Conservation (phyloP, 2,329 filamentous ascomycete genomes). For the Hypoxylon sp. region DNA sequence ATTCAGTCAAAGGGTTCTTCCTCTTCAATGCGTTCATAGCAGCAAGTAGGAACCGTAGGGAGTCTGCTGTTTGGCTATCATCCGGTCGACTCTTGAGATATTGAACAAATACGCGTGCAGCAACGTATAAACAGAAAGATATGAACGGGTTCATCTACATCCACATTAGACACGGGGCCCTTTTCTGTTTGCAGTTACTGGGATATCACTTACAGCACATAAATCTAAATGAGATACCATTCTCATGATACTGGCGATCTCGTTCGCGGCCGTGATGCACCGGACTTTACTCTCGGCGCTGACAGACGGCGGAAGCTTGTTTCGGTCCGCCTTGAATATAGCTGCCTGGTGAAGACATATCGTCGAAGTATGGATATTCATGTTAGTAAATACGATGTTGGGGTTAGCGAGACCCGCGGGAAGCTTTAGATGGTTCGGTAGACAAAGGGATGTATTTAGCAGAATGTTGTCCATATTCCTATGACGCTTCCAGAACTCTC, state of each 20-base stretch:
- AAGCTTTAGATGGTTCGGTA: conserved; percentile 86
- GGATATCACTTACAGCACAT: conserved; percentile 73
- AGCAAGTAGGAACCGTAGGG: conserved; percentile 89
- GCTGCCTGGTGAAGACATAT: conserved; percentile 99
- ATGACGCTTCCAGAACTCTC: conserved; percentile 96
- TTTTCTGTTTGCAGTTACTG: neutral
- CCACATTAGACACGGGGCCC: conserved; percentile 35
- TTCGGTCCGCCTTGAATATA: conserved; percentile 96
- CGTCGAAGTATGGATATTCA: conserved; percentile 96
- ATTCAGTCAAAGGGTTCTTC: conserved; percentile 92
- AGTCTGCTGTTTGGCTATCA: conserved; percentile 82
- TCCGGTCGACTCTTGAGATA: conserved; percentile 95
- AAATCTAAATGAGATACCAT: conserved; percentile 94
- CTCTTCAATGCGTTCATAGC: conserved; percentile 92
- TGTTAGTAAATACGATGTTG: conserved; percentile 94
- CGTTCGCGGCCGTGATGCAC: conserved; percentile 92
- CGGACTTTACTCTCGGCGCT: conserved; percentile 91
- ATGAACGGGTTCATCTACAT: conserved; percentile 93
- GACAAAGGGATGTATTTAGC: conserved; percentile 84
- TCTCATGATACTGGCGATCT: conserved; percentile 95
- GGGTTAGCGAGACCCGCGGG: conserved; percentile 81
- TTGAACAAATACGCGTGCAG: conserved; percentile 93
- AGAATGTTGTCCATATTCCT: conserved; percentile 90
- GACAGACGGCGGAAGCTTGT: conserved; percentile 81
- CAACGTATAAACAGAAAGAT: conserved; percentile 96